Evolutionary conservation across 2,329 filamentous ascomycete species (phyloP).

Genomic region (Knoxdaviesia proteae): DNA sequence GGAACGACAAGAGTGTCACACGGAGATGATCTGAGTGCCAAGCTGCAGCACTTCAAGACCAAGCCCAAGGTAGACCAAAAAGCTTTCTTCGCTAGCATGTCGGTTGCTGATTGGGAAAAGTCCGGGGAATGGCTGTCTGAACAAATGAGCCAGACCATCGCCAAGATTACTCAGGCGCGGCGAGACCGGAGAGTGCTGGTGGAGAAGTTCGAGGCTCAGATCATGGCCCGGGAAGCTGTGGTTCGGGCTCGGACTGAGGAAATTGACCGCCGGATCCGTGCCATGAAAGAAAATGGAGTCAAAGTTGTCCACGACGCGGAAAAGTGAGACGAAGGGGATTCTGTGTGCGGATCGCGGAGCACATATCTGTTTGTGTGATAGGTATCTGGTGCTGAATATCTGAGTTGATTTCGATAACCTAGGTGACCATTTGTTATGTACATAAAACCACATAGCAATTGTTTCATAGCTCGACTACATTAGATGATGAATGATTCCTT

Average conservation of each 20-base stretch:
- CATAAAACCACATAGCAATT: no score
- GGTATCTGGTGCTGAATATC: no score
- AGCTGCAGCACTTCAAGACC: constrained; percentile 26
- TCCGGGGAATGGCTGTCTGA: constrained; percentile 39
- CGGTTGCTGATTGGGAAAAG: constrained; percentile 35
- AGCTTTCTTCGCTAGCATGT: constrained; percentile 30
- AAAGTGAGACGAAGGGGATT: no score
- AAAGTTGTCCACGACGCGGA: constrained; percentile 22
- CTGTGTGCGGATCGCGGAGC: no score
- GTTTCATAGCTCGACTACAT: neutral
- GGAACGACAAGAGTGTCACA: constrained; percentile 13
- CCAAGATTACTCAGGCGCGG: constrained; percentile 24
- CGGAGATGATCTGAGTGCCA: constrained; percentile 22
- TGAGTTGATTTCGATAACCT: no score
- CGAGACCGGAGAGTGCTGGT: constrained; percentile 27
- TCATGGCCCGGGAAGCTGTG: constrained; percentile 30
- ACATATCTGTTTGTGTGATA: no score
- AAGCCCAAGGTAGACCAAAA: constrained; percentile 24
- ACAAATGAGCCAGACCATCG: constrained; percentile 28
- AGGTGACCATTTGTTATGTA: no score
- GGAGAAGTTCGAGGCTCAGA: constrained; percentile 30
- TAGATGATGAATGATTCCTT: constrained; percentile 30
- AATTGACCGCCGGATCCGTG: constrained; percentile 32
- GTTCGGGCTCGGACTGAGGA: constrained; percentile 30
- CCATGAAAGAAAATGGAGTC: constrained; percentile 34